A percentile compares a stretch with the other conserved stretches of the same genome.
Evolutionary conservation across 2,329 filamentous ascomycete genomes (phyloP).

Genomic region (Reticulascus tulasneorum): DNA sequence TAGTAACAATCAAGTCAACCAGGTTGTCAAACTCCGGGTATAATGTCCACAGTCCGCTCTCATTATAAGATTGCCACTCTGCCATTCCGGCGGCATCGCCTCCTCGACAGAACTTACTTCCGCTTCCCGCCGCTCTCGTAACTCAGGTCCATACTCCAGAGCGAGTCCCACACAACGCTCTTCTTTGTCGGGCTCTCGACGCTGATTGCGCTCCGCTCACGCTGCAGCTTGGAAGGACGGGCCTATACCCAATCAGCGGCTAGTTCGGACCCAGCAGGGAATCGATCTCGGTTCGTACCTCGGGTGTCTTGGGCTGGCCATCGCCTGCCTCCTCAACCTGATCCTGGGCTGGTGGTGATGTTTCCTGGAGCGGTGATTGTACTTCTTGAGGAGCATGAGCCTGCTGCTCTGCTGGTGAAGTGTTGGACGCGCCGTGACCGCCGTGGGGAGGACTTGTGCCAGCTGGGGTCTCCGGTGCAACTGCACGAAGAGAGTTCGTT

Average conservation of each 20-base stretch:
- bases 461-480: slow-evolving; percentile 35
- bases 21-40: no score
- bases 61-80: no score
- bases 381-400: slow-evolving; percentile 4
- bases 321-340: slow-evolving; percentile 7
- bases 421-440: no score
- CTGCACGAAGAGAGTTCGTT: slow-evolving; percentile 54
- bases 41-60: no score
- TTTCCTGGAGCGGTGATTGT: slow-evolving; percentile 3
- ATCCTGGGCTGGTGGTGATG: slow-evolving; percentile 4
- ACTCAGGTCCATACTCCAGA: slow-evolving; percentile 59
- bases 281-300: slow-evolving; percentile 53
- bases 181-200: slow-evolving; percentile 40
- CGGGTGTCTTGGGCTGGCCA: slow-evolving; percentile 22
- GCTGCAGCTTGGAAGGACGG: slow-evolving; percentile 22
- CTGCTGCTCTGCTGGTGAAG: slow-evolving; percentile 6
- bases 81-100: no score
- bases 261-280: slow-evolving; percentile 42
- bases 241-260: not conserved
- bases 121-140: slow-evolving; percentile 39
- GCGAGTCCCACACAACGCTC: slow-evolving; percentile 57
- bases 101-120: not conserved
- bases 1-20: no score
- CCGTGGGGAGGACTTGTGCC: slow-evolving; percentile 37
- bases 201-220: slow-evolving; percentile 32